These are phyloP conservation scores for Aspergillus sp. DNA, from an alignment of 2,329 filamentous ascomycete species.

Conservation along the genomic window DNA sequence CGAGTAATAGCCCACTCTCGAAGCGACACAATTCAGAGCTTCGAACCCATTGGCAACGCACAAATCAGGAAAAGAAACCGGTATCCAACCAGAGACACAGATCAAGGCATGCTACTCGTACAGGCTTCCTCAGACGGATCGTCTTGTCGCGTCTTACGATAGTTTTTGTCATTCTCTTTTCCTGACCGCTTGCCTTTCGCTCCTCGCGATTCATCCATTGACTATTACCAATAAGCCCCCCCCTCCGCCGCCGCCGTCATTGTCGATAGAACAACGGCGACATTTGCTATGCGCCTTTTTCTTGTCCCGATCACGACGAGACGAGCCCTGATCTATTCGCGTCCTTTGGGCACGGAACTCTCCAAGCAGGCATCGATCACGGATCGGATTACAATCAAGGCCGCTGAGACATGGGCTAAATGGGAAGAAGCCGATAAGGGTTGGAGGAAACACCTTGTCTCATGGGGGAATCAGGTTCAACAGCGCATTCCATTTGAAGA, in stretches of 20 bases:
- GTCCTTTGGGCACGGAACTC: slow-evolving; percentile 56
- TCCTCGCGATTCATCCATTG: slow-evolving; percentile 3
- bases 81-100: neutral
- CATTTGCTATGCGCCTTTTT: slow-evolving; percentile 71
- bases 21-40: too few relatives aligned
- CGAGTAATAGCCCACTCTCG: neutral
- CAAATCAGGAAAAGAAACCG: too few relatives aligned
- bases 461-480: slow-evolving; percentile 77
- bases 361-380: slow-evolving; percentile 49
- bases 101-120: slow-evolving; percentile 16
- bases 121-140: slow-evolving; percentile 10
- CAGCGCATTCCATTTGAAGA: slow-evolving; percentile 90
- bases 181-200: slow-evolving; percentile 3
- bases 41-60: too few relatives aligned
- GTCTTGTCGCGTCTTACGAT: slow-evolving; percentile 14
- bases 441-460: slow-evolving; percentile 82
- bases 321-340: slow-evolving; percentile 85
- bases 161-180: slow-evolving; percentile 8
- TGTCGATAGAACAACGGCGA: neutral
- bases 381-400: slow-evolving; percentile 64
- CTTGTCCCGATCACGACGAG: slow-evolving; percentile 87
- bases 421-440: slow-evolving; percentile 80
- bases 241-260: neutral
- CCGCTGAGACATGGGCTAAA: slow-evolving; percentile 66
- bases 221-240: slow-evolving; percentile 1